Conservation (phyloP, 2,329 filamentous ascomycete species). For the Scedosporium apiospermum region DNA sequence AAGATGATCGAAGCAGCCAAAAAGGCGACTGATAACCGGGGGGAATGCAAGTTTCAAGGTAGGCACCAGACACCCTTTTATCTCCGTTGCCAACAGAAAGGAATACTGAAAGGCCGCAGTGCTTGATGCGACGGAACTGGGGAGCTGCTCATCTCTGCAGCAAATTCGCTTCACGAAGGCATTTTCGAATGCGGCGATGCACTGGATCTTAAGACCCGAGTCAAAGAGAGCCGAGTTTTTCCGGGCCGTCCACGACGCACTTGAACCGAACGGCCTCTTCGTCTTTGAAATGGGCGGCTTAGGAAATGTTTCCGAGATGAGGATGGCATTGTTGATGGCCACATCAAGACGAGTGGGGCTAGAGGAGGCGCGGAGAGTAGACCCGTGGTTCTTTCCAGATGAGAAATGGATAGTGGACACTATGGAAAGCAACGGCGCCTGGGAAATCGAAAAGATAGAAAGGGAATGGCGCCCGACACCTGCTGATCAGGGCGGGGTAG, state of each 20-base stretch:
- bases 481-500: constrained; percentile 47
- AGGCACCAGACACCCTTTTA: background rate
- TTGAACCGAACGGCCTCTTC: constrained; percentile 47
- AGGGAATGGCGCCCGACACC: constrained; percentile 56
- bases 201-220: constrained; percentile 50
- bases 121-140: constrained; percentile 33
- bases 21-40: constrained; percentile 25
- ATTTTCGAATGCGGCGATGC: constrained; percentile 59
- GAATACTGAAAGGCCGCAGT: constrained; percentile 21
- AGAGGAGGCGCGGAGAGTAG: constrained; percentile 33
- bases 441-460: constrained; percentile 44
- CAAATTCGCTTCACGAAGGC: constrained; percentile 37
- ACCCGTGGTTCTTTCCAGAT: constrained; percentile 67
- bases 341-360: constrained; percentile 42
- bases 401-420: constrained; percentile 43
- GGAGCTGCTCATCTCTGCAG: constrained; percentile 24
- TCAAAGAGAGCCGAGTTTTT: constrained; percentile 42
- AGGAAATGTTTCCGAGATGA: constrained; percentile 57
- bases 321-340: constrained; percentile 44
- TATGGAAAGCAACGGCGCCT: constrained; percentile 33
- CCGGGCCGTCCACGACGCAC: constrained; percentile 34
- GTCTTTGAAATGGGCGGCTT: constrained; percentile 65
- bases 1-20: constrained; percentile 48
- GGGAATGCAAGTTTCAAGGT: constrained; percentile 36
- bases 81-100: constrained; percentile 3